A percentile compares a stretch with the other conserved stretches of the same genome.
Conservation (phyloP, 768 basidiomycete species). For the Hemileccinum impolitum region DNA sequence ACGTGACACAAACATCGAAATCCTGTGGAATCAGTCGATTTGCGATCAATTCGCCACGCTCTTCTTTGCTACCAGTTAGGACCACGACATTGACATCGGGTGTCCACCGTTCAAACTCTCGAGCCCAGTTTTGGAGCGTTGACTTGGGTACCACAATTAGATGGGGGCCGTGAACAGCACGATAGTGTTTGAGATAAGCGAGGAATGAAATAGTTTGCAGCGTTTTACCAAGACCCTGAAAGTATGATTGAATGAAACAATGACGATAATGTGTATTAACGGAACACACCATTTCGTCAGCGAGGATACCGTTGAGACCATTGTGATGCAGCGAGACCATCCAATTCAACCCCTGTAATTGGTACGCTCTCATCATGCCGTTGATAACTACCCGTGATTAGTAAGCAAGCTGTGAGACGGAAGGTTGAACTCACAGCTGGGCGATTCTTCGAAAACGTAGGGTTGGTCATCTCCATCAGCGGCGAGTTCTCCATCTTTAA, state of each 20-base stretch:
- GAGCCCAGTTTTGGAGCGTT: constrained; percentile 93
- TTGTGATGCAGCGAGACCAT: constrained; percentile 96
- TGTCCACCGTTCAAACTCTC: constrained; percentile 91
- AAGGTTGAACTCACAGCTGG: constrained; percentile 57
- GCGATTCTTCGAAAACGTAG: constrained; percentile 84
- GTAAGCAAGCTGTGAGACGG: background rate
- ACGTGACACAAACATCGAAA: constrained; percentile 93
- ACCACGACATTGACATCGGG: constrained; percentile 81
- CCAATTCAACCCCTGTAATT: constrained; percentile 96
- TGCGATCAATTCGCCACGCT: constrained; percentile 78
- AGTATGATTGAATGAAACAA: constrained; percentile 1
- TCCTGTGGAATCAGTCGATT: constrained; percentile 77
- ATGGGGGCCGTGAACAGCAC: constrained; percentile 75
- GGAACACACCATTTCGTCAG: no score
- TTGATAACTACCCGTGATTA: no score
- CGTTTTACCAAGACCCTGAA: constrained; percentile 93
- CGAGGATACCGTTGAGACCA: constrained; percentile 89
- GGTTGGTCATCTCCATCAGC: constrained; percentile 85
- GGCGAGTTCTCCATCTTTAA: constrained; percentile 81
- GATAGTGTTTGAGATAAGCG: constrained; percentile 87
- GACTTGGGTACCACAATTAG: constrained; percentile 98
- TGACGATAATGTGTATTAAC: background rate
- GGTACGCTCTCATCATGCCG: constrained; percentile 90
- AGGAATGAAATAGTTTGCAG: constrained; percentile 99
- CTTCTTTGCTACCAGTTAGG: constrained; percentile 86